Conservation (phyloP, 2,329 filamentous ascomycete genomes). For the Sporothrix mexicana region DNA sequence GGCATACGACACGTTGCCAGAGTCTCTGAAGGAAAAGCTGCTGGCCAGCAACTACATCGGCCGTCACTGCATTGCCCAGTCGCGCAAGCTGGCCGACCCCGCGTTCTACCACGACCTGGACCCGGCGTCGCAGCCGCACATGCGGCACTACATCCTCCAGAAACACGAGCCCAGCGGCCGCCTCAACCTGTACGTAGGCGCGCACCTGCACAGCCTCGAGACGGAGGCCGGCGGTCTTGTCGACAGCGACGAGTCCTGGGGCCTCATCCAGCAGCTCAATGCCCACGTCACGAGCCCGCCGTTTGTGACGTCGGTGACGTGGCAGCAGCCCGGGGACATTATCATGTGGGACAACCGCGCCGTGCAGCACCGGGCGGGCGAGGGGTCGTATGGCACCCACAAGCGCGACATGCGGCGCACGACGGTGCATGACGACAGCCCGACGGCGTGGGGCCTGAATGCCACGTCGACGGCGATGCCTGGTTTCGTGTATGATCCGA, state of each 20-base stretch:
- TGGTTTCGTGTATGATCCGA: constrained; percentile 37
- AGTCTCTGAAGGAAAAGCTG: constrained; percentile 45
- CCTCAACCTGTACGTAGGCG: constrained; percentile 59
- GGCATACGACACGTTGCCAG: constrained; percentile 55
- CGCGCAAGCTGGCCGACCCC: constrained; percentile 57
- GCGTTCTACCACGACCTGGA: constrained; percentile 53
- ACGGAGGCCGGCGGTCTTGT: constrained; percentile 41
- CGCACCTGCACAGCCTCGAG: constrained; percentile 58
- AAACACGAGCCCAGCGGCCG: constrained; percentile 57
- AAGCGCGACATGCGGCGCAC: constrained; percentile 61
- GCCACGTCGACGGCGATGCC: constrained; percentile 38
- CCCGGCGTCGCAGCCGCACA: constrained; percentile 45
- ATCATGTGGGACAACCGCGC: constrained; percentile 66
- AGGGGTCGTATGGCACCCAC: constrained; percentile 56
- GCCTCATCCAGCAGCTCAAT: constrained; percentile 51
- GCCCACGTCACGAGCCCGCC: constrained; percentile 55
- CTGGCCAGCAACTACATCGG: constrained; percentile 52
- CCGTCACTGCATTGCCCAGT: constrained; percentile 59
- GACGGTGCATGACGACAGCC: constrained; percentile 57
- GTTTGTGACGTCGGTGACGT: constrained; percentile 54
- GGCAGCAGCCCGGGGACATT: constrained; percentile 57
- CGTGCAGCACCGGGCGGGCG: constrained; percentile 59
- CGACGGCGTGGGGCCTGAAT: constrained; percentile 50
- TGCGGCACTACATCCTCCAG: constrained; percentile 57
- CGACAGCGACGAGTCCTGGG: constrained; percentile 43